Evolutionary conservation across 176 grass and related monocot genomes (phyloP).

Genomic region (Musa itinerans): DNA sequence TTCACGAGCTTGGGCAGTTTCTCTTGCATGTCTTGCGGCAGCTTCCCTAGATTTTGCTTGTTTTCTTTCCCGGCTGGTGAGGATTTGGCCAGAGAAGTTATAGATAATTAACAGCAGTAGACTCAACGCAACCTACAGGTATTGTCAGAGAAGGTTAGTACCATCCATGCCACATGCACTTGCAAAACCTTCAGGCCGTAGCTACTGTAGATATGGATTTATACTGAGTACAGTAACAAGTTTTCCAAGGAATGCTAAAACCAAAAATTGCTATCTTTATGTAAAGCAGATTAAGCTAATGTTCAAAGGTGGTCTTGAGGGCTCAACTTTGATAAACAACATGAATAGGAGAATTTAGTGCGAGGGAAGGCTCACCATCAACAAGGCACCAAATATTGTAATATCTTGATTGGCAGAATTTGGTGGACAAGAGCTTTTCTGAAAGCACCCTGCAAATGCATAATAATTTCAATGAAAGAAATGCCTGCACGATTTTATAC

Average conservation of each 20-base stretch:
- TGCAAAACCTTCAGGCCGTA: no score
- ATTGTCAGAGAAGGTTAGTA: not conserved
- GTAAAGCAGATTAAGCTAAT: no score
- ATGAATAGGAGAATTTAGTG: not conserved
- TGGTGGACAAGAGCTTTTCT: conserved; percentile 57
- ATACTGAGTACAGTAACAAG: no score
- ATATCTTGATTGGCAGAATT: conserved; percentile 88
- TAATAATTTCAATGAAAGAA: not conserved
- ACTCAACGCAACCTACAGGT: conserved; percentile 43
- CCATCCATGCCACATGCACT: no score
- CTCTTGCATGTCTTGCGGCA: conserved; percentile 51
- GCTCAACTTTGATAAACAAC: no score
- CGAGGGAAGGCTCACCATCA: conserved; percentile 36
- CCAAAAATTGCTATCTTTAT: no score
- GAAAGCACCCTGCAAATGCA: conserved; percentile 51
- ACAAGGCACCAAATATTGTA: conserved; percentile 77
- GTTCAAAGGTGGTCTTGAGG: no score
- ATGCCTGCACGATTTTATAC: not conserved
- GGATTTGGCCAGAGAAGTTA: conserved; percentile 75
- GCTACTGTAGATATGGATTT: no score
- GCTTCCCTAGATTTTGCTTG: conserved; percentile 66
- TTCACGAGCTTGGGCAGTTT: conserved; percentile 58
- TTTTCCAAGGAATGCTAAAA: no score
- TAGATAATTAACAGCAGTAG: conserved; percentile 68
- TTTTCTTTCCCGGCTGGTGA: conserved; percentile 50